Evolutionary conservation across 352 stramenopile genomes (phyloP).

Genomic region (Phytophthora constricta): DNA sequence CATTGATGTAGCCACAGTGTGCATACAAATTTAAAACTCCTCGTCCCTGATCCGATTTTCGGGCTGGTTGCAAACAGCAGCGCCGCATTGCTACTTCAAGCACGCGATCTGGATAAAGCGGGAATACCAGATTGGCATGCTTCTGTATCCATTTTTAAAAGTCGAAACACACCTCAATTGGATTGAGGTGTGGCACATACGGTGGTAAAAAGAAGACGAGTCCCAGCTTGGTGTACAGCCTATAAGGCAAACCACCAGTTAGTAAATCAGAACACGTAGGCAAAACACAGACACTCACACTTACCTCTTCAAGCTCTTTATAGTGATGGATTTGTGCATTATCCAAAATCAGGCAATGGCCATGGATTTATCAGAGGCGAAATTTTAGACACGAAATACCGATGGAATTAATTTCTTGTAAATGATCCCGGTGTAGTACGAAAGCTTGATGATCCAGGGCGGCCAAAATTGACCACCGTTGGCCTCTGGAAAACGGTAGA

Average conservation of each 20-base stretch:
- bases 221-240: not conserved
- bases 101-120: not conserved
- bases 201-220: conserved; percentile 6
- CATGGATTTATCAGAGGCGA: not conserved
- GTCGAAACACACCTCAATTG: conserved; percentile 28
- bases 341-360: not conserved
- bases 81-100: not conserved
- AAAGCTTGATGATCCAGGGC: not conserved
- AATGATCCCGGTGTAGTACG: not conserved
- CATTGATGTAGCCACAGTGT: not conserved
- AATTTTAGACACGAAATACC: not conserved
- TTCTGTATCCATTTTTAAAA: conserved; percentile 58
- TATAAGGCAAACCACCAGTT: not conserved
- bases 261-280: not conserved
- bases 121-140: conserved; percentile 10
- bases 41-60: not conserved
- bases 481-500: not conserved
- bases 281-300: not conserved
- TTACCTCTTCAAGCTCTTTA: not conserved
- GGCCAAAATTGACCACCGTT: not conserved
- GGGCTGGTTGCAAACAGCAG: not conserved
- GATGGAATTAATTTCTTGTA: not conserved
- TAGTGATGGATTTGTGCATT: not conserved
- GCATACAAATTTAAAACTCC: not conserved
- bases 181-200: conserved; percentile 17